These are phyloP conservation scores for Pichiaceae sp. DNA, from an alignment of 1,139 yeast species.

Conservation along the genomic window DNA sequence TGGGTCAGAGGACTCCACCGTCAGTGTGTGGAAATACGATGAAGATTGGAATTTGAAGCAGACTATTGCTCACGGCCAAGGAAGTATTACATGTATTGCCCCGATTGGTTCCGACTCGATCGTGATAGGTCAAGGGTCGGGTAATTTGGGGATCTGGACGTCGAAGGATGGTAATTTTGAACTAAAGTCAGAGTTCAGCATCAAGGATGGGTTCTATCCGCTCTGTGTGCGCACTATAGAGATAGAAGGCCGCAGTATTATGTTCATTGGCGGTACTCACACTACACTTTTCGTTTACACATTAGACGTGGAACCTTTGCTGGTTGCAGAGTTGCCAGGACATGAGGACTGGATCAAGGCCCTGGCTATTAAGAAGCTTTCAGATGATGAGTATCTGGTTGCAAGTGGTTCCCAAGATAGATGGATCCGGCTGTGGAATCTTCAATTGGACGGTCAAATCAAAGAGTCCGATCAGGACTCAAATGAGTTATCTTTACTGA, in stretches of 20 bases:
- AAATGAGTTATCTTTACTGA: conserved; percentile 42
- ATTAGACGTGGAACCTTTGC: conserved; percentile 24
- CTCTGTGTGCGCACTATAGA: conserved; percentile 48
- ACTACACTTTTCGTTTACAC: conserved; percentile 49
- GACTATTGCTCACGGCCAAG: conserved; percentile 27
- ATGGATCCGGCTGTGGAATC: conserved; percentile 80
- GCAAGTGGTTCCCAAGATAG: conserved; percentile 90
- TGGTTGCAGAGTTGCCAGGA: conserved; percentile 53
- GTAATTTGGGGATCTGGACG: conserved; percentile 46
- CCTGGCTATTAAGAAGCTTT: conserved; percentile 43
- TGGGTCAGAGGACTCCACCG: conserved; percentile 54
- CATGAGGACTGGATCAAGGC: conserved; percentile 94
- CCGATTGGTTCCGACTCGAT: conserved; percentile 26
- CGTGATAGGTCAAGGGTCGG: conserved; percentile 62
- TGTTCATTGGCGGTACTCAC: conserved; percentile 82
- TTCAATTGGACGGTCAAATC: conserved; percentile 48
- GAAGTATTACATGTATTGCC: conserved; percentile 39
- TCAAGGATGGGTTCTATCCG: conserved; percentile 54
- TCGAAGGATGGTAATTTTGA: conserved; percentile 17
- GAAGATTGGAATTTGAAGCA: conserved; percentile 23
- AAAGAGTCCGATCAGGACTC: conserved; percentile 42
- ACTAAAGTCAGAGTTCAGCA: conserved; percentile 28
- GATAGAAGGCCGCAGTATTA: conserved; percentile 33
- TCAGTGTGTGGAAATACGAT: conserved; percentile 50
- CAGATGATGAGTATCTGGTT: conserved; percentile 43